phyloP scores from a whole-genome alignment of 1,284 basidiomycete genomes.

The Gomphus sp. region DNA sequence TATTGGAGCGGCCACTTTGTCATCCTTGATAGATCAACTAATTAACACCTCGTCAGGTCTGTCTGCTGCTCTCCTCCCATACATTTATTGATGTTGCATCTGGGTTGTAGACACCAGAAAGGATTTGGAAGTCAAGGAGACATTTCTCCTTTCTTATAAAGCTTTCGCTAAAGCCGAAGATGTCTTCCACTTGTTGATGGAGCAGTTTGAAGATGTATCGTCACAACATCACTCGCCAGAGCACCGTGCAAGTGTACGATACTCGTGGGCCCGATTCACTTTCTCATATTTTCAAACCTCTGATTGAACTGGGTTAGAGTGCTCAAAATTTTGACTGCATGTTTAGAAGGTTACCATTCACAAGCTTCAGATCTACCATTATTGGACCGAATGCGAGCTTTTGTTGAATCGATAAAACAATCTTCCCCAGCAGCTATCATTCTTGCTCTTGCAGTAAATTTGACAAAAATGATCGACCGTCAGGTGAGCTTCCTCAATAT shows the following conservation, averaged over 20 bases:
- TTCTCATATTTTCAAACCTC: not conserved
- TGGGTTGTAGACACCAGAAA: slow-evolving; percentile 20
- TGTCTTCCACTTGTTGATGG: slow-evolving; percentile 11
- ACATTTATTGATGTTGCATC: not conserved
- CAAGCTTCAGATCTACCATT: slow-evolving; percentile 6
- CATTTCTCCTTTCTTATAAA: slow-evolving; percentile 17
- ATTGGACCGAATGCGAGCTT: slow-evolving; percentile 9
- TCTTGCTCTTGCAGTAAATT: slow-evolving; percentile 22
- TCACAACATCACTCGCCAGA: not conserved
- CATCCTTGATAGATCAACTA: slow-evolving; percentile 30
- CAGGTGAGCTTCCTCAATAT: slow-evolving; percentile 13
- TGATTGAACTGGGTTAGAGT: not conserved
- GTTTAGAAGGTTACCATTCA: slow-evolving; percentile 8
- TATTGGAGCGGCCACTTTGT: slow-evolving; percentile 30
- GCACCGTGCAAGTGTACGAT: slow-evolving; percentile 7
- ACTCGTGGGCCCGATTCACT: slow-evolving; percentile 5
- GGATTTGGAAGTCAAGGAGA: slow-evolving; percentile 27
- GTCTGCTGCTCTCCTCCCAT: not conserved
- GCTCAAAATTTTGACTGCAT: slow-evolving; percentile 7
- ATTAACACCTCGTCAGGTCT: slow-evolving; percentile 15
- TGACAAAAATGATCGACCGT: slow-evolving; percentile 21
- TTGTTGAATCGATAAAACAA: slow-evolving; percentile 4
- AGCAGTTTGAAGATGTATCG: slow-evolving; percentile 6
- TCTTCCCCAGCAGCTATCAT: slow-evolving; percentile 20
- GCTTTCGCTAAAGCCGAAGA: slow-evolving; percentile 11